Evolutionary conservation across 306 rosid species (phyloP), one percentile per base, ranked within the genome.

Genomic region (Gastrolobium bilobum): DNA sequence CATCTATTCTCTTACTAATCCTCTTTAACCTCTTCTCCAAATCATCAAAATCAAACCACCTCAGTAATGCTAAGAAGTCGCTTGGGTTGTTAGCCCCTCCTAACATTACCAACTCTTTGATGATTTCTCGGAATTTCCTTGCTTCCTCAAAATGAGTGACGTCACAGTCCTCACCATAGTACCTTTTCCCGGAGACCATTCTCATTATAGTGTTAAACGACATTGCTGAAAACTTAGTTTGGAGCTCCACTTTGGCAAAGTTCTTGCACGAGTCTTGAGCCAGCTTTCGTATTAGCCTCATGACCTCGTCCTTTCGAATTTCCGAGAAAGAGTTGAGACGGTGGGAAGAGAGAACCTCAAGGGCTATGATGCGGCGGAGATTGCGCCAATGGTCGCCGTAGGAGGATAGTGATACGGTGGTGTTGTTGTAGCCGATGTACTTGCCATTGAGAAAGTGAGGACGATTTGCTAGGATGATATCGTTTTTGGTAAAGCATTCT

Each of bases 301-400:
- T 3, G 63, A 57, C 10, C 39, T 57, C 63, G 39, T 57, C 63
- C 63, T 14, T n/a, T 35, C 68, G 47, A 1, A 62, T 62, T 6
- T 37, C 68, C 0, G 3, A 35, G 68, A 14, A 60, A 4, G 46
- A 6, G 46, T 35, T 62, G 1, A 62, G 0, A 37, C 68, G 68
- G 1, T 62, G 47, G 0, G 68, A 1, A 0, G 47, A 62, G 44
- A 60, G 10, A 60, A 60, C 67, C 44, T 60, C 67, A 3, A 35
- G 67, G 1, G 67, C 0, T 2, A 37, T 6, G 68, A 62, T 62
- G 68, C 68, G 68, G 11, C 68, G 68, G 47, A 62, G 68, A 7
- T 62, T 38, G 11, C 47, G 68, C 68, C 68, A 62, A 4, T 62
- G 68, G 10, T 62, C 47, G 10, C 68, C 47, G 11, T 62, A 62